phyloP scores from a whole-genome alignment of 2,329 filamentous ascomycete genomes.

The Triangularia setosa region DNA sequence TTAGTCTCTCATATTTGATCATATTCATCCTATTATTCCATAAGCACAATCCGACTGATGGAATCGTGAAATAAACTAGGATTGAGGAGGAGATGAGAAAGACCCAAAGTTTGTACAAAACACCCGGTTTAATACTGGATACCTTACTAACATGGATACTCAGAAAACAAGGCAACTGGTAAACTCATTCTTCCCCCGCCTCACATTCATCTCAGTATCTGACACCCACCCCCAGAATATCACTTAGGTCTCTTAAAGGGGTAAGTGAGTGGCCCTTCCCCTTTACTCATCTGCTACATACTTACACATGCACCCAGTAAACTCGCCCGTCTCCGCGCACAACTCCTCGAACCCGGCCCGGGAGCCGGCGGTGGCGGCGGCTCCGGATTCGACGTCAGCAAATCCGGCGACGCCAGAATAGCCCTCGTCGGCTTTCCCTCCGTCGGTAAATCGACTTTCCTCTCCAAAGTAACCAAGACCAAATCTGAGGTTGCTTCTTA shows the following conservation, averaged over 20 bases:
- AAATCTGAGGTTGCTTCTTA: slow-evolving; percentile 95
- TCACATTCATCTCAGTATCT: slow-evolving; percentile 1
- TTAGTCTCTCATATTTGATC: slow-evolving; percentile 42
- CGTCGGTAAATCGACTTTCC: slow-evolving; percentile 95
- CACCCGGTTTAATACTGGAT: not conserved
- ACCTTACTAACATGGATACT: slow-evolving; percentile 25
- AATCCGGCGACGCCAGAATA: slow-evolving; percentile 94
- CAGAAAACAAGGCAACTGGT: slow-evolving; percentile 99
- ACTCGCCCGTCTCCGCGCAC: slow-evolving; percentile 87
- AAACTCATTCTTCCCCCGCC: slow-evolving; percentile 35
- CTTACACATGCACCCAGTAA: slow-evolving; percentile 57
- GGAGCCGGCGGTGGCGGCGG: slow-evolving; percentile 76
- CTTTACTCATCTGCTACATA: not conserved
- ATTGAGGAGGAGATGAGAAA: slow-evolving; percentile 99
- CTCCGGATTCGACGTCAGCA: slow-evolving; percentile 87
- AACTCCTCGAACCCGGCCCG: slow-evolving; percentile 83
- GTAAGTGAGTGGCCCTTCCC: slow-evolving; percentile 48
- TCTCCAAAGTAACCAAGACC: slow-evolving; percentile 99
- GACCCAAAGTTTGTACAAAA: slow-evolving; percentile 77
- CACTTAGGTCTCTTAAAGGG: slow-evolving; percentile 97
- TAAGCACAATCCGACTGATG: slow-evolving; percentile 14
- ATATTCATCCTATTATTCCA: slow-evolving; percentile 22
- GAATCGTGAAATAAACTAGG: slow-evolving; percentile 47
- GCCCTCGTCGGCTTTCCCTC: slow-evolving; percentile 98
- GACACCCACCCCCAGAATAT: slow-evolving; percentile 65